These are phyloP conservation scores for Globisporangium alternatum DNA, from an alignment of 352 stramenopile species.

Conservation along the genomic window DNA sequence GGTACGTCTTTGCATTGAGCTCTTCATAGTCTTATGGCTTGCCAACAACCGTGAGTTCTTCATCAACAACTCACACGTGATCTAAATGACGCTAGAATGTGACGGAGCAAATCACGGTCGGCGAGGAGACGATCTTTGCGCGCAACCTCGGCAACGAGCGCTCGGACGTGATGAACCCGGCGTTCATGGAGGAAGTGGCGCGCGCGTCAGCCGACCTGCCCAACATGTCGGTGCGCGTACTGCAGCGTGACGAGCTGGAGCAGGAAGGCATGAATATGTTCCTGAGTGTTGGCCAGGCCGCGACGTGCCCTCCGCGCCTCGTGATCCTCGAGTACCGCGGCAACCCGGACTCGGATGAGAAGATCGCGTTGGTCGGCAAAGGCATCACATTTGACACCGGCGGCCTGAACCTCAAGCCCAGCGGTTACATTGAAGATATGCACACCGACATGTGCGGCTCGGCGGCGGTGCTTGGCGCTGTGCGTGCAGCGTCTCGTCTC, in stretches of 20 bases:
- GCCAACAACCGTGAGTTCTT: no score
- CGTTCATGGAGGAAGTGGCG: slow-evolving; percentile 81
- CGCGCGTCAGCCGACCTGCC: slow-evolving; percentile 61
- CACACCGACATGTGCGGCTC: slow-evolving; percentile 92
- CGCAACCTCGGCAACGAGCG: slow-evolving; percentile 84
- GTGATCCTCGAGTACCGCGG: slow-evolving; percentile 83
- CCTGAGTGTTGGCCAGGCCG: slow-evolving; percentile 73
- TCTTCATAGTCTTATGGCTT: no score
- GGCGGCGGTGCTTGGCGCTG: slow-evolving; percentile 78
- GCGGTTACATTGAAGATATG: slow-evolving; percentile 90
- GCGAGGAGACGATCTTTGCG: slow-evolving; percentile 82
- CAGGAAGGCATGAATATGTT: slow-evolving; percentile 87
- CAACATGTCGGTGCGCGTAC: slow-evolving; percentile 75
- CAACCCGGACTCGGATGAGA: slow-evolving; percentile 58
- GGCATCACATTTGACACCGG: slow-evolving; percentile 94
- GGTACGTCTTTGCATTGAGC: slow-evolving; percentile 18
- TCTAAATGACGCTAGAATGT: slow-evolving; percentile 29
- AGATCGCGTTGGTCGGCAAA: slow-evolving; percentile 90
- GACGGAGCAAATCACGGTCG: slow-evolving; percentile 59
- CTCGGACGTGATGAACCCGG: slow-evolving; percentile 70
- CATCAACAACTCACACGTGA: not conserved
- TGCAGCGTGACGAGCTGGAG: slow-evolving; percentile 76
- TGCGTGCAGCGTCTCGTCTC: slow-evolving; percentile 66
- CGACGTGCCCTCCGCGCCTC: slow-evolving; percentile 66
- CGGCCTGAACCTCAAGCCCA: slow-evolving; percentile 94